A percentile compares a stretch with the other conserved stretches of the same genome.
These are phyloP conservation scores for Camellia granthamiana DNA, from an alignment of 148 eudicot genomes.

Conservation along the genomic window DNA sequence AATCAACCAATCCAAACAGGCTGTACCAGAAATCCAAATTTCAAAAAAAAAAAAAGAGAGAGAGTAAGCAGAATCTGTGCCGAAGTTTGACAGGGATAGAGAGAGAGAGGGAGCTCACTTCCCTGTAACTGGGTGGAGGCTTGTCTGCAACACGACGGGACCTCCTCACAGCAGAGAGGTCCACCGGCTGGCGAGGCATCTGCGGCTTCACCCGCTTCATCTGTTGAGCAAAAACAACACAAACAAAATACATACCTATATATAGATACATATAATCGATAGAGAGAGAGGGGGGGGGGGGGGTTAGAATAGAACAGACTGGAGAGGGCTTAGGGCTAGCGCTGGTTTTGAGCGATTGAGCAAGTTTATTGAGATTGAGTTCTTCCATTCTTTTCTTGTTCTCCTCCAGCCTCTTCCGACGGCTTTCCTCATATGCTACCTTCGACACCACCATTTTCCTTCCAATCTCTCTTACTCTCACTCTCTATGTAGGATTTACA, in stretches of 20 bases:
- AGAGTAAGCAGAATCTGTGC: too few species aligned
- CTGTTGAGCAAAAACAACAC: slow-evolving; percentile 20
- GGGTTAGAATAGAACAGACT: slow-evolving; percentile 10
- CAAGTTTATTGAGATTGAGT: slow-evolving; percentile 58
- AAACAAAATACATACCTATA: neutral
- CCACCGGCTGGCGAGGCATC: slow-evolving; percentile 24
- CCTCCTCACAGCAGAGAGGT: slow-evolving; percentile 40
- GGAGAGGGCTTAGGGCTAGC: slow-evolving; percentile 34
- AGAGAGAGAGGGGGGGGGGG: neutral
- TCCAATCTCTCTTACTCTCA: neutral
- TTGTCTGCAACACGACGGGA: slow-evolving; percentile 58
- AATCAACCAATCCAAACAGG: too few species aligned
- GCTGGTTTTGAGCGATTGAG: slow-evolving; percentile 24
- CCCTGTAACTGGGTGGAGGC: slow-evolving; percentile 62
- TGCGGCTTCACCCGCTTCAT: slow-evolving; percentile 34
- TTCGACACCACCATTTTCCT: slow-evolving; percentile 33
- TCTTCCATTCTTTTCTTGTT: slow-evolving; percentile 68
- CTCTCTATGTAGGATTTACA: neutral
- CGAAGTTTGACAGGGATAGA: too few species aligned
- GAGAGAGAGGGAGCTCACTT: slow-evolving; percentile 33
- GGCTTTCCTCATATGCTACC: slow-evolving; percentile 43
- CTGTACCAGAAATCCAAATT: too few species aligned
- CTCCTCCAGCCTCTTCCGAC: slow-evolving; percentile 58
- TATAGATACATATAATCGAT: neutral
- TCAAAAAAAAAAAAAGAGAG: too few species aligned